Evolutionary conservation across 345 rosid genomes (phyloP).

Genomic region (Microcos paniculata): DNA sequence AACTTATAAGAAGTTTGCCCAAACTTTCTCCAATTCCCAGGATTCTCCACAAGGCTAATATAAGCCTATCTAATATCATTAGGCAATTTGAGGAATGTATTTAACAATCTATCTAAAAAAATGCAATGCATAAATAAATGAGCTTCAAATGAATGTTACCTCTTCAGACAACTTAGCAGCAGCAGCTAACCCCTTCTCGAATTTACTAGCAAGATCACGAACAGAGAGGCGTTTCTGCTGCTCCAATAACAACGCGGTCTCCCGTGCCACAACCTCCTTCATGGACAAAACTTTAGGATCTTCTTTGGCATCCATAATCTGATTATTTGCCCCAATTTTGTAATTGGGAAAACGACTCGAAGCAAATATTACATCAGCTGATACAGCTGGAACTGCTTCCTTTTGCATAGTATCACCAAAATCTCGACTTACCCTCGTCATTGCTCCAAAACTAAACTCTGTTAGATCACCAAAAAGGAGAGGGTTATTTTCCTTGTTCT

Average conservation of each 20-base stretch:
- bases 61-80: background rate
- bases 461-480: slow-evolving; percentile 14
- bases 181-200: slow-evolving; percentile 92
- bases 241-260: slow-evolving; percentile 82
- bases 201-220: slow-evolving; percentile 91
- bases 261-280: slow-evolving; percentile 93
- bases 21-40: background rate
- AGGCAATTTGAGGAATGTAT: background rate
- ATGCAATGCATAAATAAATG: background rate
- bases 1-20: background rate
- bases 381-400: slow-evolving; percentile 69
- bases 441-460: slow-evolving; percentile 25
- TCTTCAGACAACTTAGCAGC: slow-evolving; percentile 96
- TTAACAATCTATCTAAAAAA: background rate
- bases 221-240: slow-evolving; percentile 96
- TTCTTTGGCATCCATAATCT: slow-evolving; percentile 68
- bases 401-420: slow-evolving; percentile 62
- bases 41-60: background rate
- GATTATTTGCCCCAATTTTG: slow-evolving; percentile 76
- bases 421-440: slow-evolving; percentile 78
- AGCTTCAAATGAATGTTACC: slow-evolving; percentile 38
- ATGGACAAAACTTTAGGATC: slow-evolving; percentile 73
- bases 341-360: slow-evolving; percentile 83
- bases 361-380: slow-evolving; percentile 80
- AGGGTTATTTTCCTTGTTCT: background rate